Percentiles rank a stretch among this genome's conserved stretches.
Conservation (phyloP, 2,329 filamentous ascomycete genomes). For the Sporothrix euskadiensis region DNA sequence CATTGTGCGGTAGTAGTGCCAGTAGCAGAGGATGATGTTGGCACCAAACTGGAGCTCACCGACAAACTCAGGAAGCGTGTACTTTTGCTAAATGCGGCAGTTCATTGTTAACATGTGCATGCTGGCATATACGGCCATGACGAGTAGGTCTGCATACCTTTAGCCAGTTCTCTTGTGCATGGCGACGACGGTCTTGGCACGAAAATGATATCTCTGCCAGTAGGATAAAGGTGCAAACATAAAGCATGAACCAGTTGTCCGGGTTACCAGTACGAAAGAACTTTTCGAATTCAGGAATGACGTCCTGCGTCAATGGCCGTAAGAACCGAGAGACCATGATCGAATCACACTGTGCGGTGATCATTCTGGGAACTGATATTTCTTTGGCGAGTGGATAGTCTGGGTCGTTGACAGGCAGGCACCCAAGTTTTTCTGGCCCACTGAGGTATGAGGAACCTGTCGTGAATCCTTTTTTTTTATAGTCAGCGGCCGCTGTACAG, state of each 20-base stretch:
- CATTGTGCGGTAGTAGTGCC: conserved; percentile 52
- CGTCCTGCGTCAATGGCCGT: conserved; percentile 38
- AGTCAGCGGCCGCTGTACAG: background rate
- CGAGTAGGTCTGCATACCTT: conserved; percentile 17
- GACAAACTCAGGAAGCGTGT: conserved; percentile 46
- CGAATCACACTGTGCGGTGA: conserved; percentile 50
- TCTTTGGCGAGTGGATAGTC: conserved; percentile 43
- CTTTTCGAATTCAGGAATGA: conserved; percentile 43
- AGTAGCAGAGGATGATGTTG: conserved; percentile 50
- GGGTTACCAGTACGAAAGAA: conserved; percentile 42
- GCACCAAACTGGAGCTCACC: conserved; percentile 49
- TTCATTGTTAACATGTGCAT: background rate
- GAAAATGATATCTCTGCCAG: conserved; percentile 46
- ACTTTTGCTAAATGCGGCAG: conserved; percentile 37
- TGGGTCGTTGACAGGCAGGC: conserved; percentile 41
- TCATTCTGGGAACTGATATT: conserved; percentile 48
- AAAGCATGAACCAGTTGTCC: conserved; percentile 42
- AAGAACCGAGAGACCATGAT: conserved; percentile 45
- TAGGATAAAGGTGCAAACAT: conserved; percentile 46
- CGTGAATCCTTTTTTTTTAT: conserved; percentile 43
- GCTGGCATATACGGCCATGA: background rate
- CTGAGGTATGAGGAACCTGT: conserved; percentile 48
- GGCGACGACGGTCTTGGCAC: conserved; percentile 46
- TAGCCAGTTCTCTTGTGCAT: conserved; percentile 43
- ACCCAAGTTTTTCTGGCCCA: conserved; percentile 45